These are phyloP conservation scores for Phialophora macrospora DNA, from an alignment of 2,329 filamentous ascomycete species.

Conservation along the genomic window DNA sequence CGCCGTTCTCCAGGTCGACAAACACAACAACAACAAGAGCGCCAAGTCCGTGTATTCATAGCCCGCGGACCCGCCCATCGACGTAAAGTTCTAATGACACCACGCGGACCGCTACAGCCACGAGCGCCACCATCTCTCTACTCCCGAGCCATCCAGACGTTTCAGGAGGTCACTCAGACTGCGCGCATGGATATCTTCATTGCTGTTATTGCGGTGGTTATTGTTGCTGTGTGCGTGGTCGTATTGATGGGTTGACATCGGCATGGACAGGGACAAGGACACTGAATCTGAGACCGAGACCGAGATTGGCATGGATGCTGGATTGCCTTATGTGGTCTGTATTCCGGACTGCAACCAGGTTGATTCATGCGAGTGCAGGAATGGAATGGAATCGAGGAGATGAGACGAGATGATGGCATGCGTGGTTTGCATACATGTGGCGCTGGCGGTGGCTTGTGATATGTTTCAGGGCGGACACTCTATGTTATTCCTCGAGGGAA, in stretches of 20 bases:
- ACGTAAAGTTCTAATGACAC: not conserved
- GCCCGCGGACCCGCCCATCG: not conserved
- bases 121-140: not conserved
- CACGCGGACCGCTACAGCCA: too few species aligned
- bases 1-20: not conserved
- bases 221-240: not conserved
- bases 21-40: not conserved
- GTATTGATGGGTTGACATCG: not conserved
- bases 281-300: not conserved
- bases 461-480: too few species aligned
- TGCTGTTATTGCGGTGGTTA: not conserved
- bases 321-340: not conserved
- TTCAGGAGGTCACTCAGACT: not conserved
- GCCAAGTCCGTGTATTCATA: not conserved
- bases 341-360: not conserved
- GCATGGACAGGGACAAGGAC: not conserved
- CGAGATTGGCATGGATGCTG: not conserved
- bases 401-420: not conserved
- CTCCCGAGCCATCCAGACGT: not conserved
- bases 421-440: too few species aligned
- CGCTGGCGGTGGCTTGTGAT: too few species aligned
- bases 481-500: too few species aligned
- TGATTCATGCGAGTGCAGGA: not conserved
- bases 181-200: not conserved
- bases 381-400: not conserved